These are phyloP conservation scores for Citrus glauca DNA, from an alignment of 345 rosid species.

Conservation along the genomic window DNA sequence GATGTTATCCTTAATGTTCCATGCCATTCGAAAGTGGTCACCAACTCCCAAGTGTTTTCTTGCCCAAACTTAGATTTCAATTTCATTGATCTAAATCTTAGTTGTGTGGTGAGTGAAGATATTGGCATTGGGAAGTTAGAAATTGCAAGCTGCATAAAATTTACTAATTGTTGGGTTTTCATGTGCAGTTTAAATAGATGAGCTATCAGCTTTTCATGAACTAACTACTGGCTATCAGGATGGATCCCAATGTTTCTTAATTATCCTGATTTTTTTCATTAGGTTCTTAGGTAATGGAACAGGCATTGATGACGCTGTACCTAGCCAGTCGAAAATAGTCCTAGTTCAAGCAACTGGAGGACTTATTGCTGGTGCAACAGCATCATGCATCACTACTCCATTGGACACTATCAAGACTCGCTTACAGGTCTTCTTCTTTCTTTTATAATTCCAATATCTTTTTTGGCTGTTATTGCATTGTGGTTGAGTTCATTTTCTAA, in stretches of 20 bases:
- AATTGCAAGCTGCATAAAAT: neutral
- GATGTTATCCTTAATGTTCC: neutral
- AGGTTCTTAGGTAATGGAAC: slow-evolving; percentile 66
- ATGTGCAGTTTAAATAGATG: neutral
- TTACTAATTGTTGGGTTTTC: neutral
- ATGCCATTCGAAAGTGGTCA: neutral
- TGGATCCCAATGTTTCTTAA: neutral
- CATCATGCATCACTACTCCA: slow-evolving; percentile 91
- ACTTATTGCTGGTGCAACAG: slow-evolving; percentile 89
- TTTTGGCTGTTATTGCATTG: neutral
- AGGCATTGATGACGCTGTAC: slow-evolving; percentile 41
- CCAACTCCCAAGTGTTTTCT: neutral
- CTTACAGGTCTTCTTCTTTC: slow-evolving; percentile 53
- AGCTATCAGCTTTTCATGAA: neutral
- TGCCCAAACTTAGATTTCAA: neutral
- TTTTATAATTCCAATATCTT: neutral
- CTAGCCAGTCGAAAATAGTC: slow-evolving; percentile 51
- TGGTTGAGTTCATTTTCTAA: neutral
- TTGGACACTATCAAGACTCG: slow-evolving; percentile 96
- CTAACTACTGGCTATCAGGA: neutral
- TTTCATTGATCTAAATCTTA: neutral
- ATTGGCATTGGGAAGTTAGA: neutral
- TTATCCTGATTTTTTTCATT: slow-evolving; percentile 25
- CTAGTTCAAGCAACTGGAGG: slow-evolving; percentile 93
- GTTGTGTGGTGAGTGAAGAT: neutral